A percentile compares a stretch with the other conserved stretches of the same genome.
Evolutionary conservation across 768 basidiomycete species (phyloP).

Genomic region (Tulasnella sp.): DNA sequence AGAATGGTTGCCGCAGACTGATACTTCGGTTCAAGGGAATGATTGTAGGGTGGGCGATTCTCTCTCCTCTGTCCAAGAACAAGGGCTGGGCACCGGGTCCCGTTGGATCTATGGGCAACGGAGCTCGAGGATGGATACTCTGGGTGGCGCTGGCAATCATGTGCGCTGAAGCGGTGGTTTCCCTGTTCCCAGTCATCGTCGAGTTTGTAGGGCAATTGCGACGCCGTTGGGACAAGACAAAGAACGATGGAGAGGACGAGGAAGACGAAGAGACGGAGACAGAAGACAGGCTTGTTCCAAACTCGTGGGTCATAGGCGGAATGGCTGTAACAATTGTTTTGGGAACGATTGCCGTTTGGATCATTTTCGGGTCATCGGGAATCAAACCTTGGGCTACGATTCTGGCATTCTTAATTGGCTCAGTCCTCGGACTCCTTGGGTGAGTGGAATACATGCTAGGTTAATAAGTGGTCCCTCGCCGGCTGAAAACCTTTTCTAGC

Average conservation of each 20-base stretch:
- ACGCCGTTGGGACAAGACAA: background rate
- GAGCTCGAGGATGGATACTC: slow-evolving; percentile 96
- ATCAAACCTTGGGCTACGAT: slow-evolving; percentile 96
- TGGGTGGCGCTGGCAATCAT: slow-evolving; percentile 96
- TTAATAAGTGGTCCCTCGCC: background rate
- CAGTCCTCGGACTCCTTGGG: slow-evolving; percentile 87
- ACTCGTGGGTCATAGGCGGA: slow-evolving; percentile 74
- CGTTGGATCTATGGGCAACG: slow-evolving; percentile 81
- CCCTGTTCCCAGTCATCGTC: slow-evolving; percentile 72
- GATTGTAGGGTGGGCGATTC: slow-evolving; percentile 92
- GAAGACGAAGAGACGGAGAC: slow-evolving; percentile 73
- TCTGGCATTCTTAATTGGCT: slow-evolving; percentile 80
- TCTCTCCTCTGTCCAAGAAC: slow-evolving; percentile 85
- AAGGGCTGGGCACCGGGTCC: slow-evolving; percentile 93
- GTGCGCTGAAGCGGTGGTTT: slow-evolving; percentile 89
- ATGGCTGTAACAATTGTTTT: slow-evolving; percentile 60
- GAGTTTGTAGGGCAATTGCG: slow-evolving; percentile 50
- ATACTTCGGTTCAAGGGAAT: slow-evolving; percentile 64
- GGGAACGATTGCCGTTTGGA: slow-evolving; percentile 82
- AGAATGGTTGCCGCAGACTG: slow-evolving; percentile 22
- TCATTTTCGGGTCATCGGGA: slow-evolving; percentile 86
- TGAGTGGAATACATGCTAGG: slow-evolving; percentile 44
- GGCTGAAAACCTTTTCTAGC: slow-evolving; percentile 46
- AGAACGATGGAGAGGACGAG: slow-evolving; percentile 40
- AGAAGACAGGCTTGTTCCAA: slow-evolving; percentile 78